Percentiles rank a stretch among this genome's conserved stretches.
Evolutionary conservation across 148 eudicot species (phyloP).

Genomic region (Agrostemma githago): DNA sequence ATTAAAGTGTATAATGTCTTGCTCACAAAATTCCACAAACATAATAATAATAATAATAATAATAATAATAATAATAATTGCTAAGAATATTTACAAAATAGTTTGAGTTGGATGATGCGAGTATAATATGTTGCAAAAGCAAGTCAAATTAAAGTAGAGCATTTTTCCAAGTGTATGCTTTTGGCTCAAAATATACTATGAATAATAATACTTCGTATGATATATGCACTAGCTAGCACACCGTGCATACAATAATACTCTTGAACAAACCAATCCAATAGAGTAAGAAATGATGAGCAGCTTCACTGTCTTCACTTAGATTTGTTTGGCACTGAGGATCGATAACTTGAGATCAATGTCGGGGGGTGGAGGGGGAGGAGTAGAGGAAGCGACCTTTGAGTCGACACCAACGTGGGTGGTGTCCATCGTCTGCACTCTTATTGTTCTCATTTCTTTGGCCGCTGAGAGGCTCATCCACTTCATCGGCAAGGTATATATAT

Average conservation of each 20-base stretch:
- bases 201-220: too few relatives aligned
- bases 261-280: neutral
- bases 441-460: constrained; percentile 48
- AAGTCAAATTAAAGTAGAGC: too few relatives aligned
- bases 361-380: constrained; percentile 32
- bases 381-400: constrained; percentile 33
- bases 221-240: too few relatives aligned
- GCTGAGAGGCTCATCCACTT: constrained; percentile 49
- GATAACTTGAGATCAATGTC: neutral
- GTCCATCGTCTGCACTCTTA: constrained; percentile 42
- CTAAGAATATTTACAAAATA: too few relatives aligned
- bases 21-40: too few relatives aligned
- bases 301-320: neutral
- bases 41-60: too few relatives aligned
- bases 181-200: neutral
- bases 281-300: neutral
- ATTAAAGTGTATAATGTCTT: too few relatives aligned
- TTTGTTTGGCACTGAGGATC: neutral
- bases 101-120: too few relatives aligned
- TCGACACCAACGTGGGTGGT: constrained; percentile 67
- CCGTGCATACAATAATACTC: neutral
- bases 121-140: too few relatives aligned
- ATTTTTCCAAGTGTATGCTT: too few relatives aligned
- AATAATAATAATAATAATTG: too few relatives aligned
- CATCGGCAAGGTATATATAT: constrained; percentile 39